Evolutionary conservation across 2,329 filamentous ascomycete species (phyloP).

Genomic region (Akanthomyces lecanii): DNA sequence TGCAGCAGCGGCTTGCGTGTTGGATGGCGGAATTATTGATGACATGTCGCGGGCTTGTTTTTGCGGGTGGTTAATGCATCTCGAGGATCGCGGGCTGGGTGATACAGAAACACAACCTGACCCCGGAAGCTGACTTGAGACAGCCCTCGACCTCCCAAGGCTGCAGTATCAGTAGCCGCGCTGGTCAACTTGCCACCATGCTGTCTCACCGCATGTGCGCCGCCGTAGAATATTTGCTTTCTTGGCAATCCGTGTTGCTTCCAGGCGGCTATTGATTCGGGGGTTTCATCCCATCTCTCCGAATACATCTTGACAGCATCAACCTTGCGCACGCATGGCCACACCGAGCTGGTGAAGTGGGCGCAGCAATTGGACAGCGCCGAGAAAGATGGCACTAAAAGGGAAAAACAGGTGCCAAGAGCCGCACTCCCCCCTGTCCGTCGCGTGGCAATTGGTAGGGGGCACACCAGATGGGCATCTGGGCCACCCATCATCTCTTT

Average conservation of each 20-base stretch:
- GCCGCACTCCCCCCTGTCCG: neutral
- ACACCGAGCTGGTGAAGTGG: no score
- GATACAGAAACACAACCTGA: neutral
- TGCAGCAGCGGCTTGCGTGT: no score
- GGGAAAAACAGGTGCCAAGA: neutral
- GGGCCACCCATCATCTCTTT: neutral
- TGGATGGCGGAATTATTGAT: no score
- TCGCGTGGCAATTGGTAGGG: constrained; percentile 4
- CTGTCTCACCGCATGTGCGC: no score
- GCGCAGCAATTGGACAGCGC: neutral
- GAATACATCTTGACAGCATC: neutral
- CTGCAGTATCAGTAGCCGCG: neutral
- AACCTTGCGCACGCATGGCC: no score
- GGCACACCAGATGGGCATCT: neutral
- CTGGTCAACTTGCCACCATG: neutral
- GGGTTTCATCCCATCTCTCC: neutral
- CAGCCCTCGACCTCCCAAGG: neutral
- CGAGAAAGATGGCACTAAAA: neutral
- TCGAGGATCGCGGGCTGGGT: neutral
- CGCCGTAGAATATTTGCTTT: no score
- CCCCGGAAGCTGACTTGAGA: neutral
- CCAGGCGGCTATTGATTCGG: no score
- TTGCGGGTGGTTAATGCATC: neutral
- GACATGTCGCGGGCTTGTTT: no score
- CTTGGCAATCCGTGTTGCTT: no score